Evolutionary conservation across 2,329 filamentous ascomycete species (phyloP), one percentile per base, ranked within the genome.

Genomic region (Tolypocladium tropicale): DNA sequence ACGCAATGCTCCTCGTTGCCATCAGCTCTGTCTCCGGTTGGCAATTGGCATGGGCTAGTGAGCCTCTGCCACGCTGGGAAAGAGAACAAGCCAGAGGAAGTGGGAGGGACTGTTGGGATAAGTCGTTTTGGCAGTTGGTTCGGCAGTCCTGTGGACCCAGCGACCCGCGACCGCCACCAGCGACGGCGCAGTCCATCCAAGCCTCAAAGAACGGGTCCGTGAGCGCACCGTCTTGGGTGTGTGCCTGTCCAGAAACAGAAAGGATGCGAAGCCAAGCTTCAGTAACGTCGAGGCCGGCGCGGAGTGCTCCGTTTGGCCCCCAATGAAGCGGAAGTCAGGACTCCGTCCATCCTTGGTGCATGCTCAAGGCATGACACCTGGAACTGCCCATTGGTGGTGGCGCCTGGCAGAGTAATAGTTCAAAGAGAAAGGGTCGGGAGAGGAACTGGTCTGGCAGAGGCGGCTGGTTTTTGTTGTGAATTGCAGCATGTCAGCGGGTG

Each of bases 381-480:
- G 46, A 16, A 18, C 25, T 18, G 46, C 46, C 25, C 3, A 16
- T 10, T 28, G 23, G 14, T 4, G 28, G 46, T 49, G 46, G 46
- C 46, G 28, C 46, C 33, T 33, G 10, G 28, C 28, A 28, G 6
- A 52, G 53, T 25, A 36, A 57, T 25, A 37, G 18, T 25, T 36
- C 25, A 21, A 30, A 52, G 51, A 7, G 25, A 53, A 34, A 30
- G 28, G 36, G 23, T 39, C 18, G 53, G 4, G 28, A 21, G 3
- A 18, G 2, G 33, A 33, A 16, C n/a, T 9, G 30, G 48, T 34
- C 25, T 49, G 28, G 46, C 28, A 32, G 18, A 32, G 28, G 10
- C 16, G 10, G 46, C 46, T n/a, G 52, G 50, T 55, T 55, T 55
- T 51, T 48, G 48, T 52, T 55, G 48, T n/a, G 49, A 55, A 52